Evolutionary conservation across 2,329 filamentous ascomycete genomes (phyloP).

Genomic region (Penicillium sp.): DNA sequence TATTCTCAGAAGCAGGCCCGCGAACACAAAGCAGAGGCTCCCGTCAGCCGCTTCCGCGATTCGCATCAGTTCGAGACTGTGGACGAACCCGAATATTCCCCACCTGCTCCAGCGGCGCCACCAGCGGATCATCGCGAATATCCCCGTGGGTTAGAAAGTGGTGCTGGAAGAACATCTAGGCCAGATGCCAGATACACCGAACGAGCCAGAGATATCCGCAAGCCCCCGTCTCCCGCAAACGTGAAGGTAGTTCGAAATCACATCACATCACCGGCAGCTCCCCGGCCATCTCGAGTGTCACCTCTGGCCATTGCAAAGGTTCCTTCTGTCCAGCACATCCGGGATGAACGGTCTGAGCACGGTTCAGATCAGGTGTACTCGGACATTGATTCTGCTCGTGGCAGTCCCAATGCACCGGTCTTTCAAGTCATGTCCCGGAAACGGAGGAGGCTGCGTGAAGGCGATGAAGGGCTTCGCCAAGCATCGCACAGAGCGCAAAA

Average conservation of each 20-base stretch:
- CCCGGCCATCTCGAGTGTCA: constrained; percentile 70
- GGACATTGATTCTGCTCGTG: constrained; percentile 37
- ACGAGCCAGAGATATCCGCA: constrained; percentile 43
- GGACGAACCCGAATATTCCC: constrained; percentile 52
- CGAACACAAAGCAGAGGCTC: constrained; percentile 22
- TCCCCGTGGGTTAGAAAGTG: constrained; percentile 25
- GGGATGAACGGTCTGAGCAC: constrained; percentile 47
- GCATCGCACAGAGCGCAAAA: constrained; percentile 37
- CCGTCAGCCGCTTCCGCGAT: constrained; percentile 23
- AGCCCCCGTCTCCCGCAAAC: constrained; percentile 38
- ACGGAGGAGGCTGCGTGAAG: constrained; percentile 50
- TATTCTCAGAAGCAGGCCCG: constrained; percentile 33
- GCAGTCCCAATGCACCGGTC: constrained; percentile 46
- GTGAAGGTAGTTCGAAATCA: constrained; percentile 70
- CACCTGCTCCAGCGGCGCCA: constrained; percentile 44
- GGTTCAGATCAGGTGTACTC: constrained; percentile 28
- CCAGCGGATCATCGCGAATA: constrained; percentile 32
- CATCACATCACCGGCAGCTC: constrained; percentile 70
- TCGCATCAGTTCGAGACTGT: constrained; percentile 34
- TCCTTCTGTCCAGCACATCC: constrained; percentile 56
- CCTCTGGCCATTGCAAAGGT: constrained; percentile 56
- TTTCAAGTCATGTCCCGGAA: constrained; percentile 52
- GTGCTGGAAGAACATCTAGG: constrained; percentile 39
- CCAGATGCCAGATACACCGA: constrained; percentile 43
- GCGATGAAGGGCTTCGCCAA: constrained; percentile 34